phyloP scores from a whole-genome alignment of 495 filamentous ascomycete species.

The Poronia punctata region DNA sequence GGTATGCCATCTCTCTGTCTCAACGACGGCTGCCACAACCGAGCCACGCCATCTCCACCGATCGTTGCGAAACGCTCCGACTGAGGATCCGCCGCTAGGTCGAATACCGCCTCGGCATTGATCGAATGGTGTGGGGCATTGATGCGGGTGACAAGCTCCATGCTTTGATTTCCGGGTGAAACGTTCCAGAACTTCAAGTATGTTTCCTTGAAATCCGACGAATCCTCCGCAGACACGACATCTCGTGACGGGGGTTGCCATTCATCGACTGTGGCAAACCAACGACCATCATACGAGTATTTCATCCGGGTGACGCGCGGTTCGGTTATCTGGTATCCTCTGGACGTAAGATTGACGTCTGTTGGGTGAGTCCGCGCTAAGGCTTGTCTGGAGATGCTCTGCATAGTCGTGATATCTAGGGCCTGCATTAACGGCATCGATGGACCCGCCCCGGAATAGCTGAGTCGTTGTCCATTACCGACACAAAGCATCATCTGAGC shows the following conservation, averaged over 20 bases:
- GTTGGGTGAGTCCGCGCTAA: slow-evolving; percentile 83
- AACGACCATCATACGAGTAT: slow-evolving; percentile 71
- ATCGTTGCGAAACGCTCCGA: slow-evolving; percentile 70
- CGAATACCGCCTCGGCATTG: slow-evolving; percentile 54
- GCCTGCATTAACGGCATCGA: slow-evolving; percentile 59
- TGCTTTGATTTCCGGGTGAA: slow-evolving; percentile 50
- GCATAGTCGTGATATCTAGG: slow-evolving; percentile 67
- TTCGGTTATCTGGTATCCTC: slow-evolving; percentile 58
- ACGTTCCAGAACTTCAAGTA: slow-evolving; percentile 90
- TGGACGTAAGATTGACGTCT: slow-evolving; percentile 63
- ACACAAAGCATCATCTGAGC: slow-evolving; percentile 40
- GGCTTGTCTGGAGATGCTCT: slow-evolving; percentile 74
- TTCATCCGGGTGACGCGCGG: slow-evolving; percentile 67
- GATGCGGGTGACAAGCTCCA: slow-evolving; percentile 73
- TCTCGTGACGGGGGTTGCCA: slow-evolving; percentile 72
- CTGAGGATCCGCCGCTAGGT: slow-evolving; percentile 59
- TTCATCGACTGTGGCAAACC: slow-evolving; percentile 86
- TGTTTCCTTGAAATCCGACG: slow-evolving; percentile 56
- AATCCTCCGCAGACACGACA: slow-evolving; percentile 39
- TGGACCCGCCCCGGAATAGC: slow-evolving; percentile 27
- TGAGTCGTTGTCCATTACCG: slow-evolving; percentile 39
- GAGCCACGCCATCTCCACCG: slow-evolving; percentile 68
- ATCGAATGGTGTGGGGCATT: slow-evolving; percentile 67
- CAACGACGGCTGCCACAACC: slow-evolving; percentile 67
- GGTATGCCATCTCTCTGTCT: slow-evolving; percentile 56